These are phyloP conservation scores for Diaporthe australafricana DNA, from an alignment of 2,329 filamentous ascomycete species.

Conservation along the genomic window DNA sequence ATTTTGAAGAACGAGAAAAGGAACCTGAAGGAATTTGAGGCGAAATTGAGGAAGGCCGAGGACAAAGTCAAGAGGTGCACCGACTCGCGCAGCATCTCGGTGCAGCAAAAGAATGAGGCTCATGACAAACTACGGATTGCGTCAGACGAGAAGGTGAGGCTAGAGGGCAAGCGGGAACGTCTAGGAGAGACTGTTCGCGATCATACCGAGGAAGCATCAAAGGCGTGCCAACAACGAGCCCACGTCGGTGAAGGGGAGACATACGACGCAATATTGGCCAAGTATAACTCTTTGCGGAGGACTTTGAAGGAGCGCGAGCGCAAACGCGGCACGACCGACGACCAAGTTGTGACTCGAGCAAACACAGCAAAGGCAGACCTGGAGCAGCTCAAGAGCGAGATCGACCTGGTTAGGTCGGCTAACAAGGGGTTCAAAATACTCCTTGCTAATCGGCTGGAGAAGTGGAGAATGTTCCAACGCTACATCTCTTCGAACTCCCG, in stretches of 20 bases:
- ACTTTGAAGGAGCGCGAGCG: constrained; percentile 68
- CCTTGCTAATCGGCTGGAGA: constrained; percentile 74
- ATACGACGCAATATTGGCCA: constrained; percentile 63
- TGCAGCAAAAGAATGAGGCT: constrained; percentile 73
- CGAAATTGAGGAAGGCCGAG: constrained; percentile 66
- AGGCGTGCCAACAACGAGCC: constrained; percentile 67
- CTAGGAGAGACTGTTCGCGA: constrained; percentile 61
- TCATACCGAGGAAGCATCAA: constrained; percentile 65
- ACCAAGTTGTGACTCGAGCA: constrained; percentile 69
- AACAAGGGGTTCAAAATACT: constrained; percentile 64
- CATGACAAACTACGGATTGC: constrained; percentile 62
- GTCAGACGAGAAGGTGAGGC: constrained; percentile 56
- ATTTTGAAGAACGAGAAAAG: constrained; percentile 48
- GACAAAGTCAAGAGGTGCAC: constrained; percentile 62
- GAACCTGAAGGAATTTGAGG: constrained; percentile 53
- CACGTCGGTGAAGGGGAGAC: constrained; percentile 75
- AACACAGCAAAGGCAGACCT: constrained; percentile 52
- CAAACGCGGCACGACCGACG: constrained; percentile 71
- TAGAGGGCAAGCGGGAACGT: constrained; percentile 60
- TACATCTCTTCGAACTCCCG: constrained; percentile 88
- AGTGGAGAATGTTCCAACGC: constrained; percentile 85
- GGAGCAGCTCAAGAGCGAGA: constrained; percentile 56
- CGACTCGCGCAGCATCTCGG: constrained; percentile 62
- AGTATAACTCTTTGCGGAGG: constrained; percentile 63
- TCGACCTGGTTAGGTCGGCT: constrained; percentile 56